A percentile compares a stretch with the other conserved stretches of the same genome.
Conservation (phyloP, 2,329 filamentous ascomycete species). For the Bipolaris victoriae region DNA sequence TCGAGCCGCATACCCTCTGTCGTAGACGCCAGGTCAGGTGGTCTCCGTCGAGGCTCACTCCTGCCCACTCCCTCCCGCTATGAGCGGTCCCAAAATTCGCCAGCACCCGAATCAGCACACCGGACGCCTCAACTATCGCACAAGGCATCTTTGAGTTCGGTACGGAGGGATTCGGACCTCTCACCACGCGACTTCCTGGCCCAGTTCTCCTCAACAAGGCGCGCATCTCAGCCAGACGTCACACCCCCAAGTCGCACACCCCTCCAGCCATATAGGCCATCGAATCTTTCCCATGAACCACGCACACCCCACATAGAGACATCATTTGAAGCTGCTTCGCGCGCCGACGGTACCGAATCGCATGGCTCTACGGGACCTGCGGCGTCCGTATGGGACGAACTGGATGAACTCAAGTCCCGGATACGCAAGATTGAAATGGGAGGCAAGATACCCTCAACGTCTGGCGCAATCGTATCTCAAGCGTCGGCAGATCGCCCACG, state of each 20-base stretch:
- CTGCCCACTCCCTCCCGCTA: constrained; percentile 38
- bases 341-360: constrained; percentile 69
- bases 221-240: constrained; percentile 43
- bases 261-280: constrained; percentile 45
- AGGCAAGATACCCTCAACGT: constrained; percentile 83
- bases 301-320: constrained; percentile 35
- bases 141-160: constrained; percentile 36
- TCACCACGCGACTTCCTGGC: constrained; percentile 46
- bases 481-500: constrained; percentile 80
- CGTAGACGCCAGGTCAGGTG: constrained; percentile 34
- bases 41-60: constrained; percentile 42
- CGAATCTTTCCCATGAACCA: constrained; percentile 41
- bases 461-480: constrained; percentile 70
- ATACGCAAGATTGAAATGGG: constrained; percentile 90
- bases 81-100: constrained; percentile 38
- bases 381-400: constrained; percentile 95
- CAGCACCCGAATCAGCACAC: constrained; percentile 29
- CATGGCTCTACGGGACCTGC: constrained; percentile 86
- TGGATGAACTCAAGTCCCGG: constrained; percentile 92
- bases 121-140: constrained; percentile 42
- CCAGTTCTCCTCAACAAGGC: constrained; percentile 35
- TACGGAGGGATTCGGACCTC: constrained; percentile 35
- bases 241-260: constrained; percentile 43
- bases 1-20: constrained; percentile 36
- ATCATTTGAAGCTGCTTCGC: constrained; percentile 37